These are phyloP conservation scores for Ogataea paraovalis DNA, from an alignment of 805 yeast genomes.

Conservation along the genomic window DNA sequence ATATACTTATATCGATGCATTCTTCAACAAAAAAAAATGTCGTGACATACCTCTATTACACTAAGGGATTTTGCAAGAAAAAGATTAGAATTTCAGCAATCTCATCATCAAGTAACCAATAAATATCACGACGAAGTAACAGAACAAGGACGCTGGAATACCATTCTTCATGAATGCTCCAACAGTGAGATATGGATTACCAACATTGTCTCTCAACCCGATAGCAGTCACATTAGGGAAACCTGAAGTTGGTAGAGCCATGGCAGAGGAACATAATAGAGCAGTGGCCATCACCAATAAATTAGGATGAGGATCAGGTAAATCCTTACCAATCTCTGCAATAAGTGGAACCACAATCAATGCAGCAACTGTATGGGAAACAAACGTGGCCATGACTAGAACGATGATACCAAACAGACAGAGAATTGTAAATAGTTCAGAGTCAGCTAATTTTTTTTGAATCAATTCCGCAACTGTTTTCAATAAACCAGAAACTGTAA, in stretches of 20 bases:
- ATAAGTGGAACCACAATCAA: slow-evolving; percentile 88
- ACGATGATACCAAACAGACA: slow-evolving; percentile 79
- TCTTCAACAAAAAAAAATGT: no score
- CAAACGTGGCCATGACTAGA: slow-evolving; percentile 85
- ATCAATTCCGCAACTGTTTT: slow-evolving; percentile 71
- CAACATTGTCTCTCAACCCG: slow-evolving; percentile 88
- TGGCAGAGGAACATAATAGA: slow-evolving; percentile 83
- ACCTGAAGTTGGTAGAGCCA: slow-evolving; percentile 92
- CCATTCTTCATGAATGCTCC: slow-evolving; percentile 85
- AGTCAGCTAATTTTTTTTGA: slow-evolving; percentile 58
- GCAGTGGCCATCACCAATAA: slow-evolving; percentile 65
- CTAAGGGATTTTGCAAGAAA: no score
- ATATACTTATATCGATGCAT: no score
- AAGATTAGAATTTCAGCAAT: slow-evolving; percentile 43
- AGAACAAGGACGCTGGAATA: slow-evolving; percentile 77
- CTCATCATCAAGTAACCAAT: slow-evolving; percentile 77
- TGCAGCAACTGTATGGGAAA: slow-evolving; percentile 68
- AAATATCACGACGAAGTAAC: slow-evolving; percentile 68
- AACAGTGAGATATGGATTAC: slow-evolving; percentile 85
- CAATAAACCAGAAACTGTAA: slow-evolving; percentile 83
- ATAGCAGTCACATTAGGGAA: slow-evolving; percentile 98
- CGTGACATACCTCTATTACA: no score
- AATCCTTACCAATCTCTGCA: slow-evolving; percentile 76
- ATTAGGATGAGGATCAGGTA: slow-evolving; percentile 80
- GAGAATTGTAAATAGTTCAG: slow-evolving; percentile 70